These are phyloP conservation scores for Apostasia ramifera DNA, from an alignment of 106 monocot genomes.

Conservation along the genomic window DNA sequence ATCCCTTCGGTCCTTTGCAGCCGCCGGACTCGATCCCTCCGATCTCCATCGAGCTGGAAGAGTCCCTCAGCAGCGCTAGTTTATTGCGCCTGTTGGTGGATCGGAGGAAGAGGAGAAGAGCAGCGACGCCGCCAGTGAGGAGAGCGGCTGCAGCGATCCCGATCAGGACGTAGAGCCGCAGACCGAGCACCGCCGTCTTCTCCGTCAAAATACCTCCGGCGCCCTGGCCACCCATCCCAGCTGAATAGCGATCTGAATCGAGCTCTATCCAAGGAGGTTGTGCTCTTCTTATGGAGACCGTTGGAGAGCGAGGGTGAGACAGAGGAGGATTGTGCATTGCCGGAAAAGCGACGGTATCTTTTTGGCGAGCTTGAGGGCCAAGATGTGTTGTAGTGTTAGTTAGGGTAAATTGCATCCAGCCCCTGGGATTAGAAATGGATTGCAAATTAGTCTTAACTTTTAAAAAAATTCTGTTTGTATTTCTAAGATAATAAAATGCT, in stretches of 20 bases:
- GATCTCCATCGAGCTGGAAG: constrained; percentile 2
- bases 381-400: too few relatives aligned
- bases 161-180: constrained; percentile 22
- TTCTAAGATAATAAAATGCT: too few relatives aligned
- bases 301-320: neutral
- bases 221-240: neutral
- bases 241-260: neutral
- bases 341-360: constrained; percentile 5
- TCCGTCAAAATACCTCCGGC: constrained; percentile 5
- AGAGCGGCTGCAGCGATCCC: constrained; percentile 14
- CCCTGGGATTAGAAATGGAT: too few relatives aligned
- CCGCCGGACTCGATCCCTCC: constrained; percentile 2
- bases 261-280: neutral
- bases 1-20: constrained; percentile 4
- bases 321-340: neutral
- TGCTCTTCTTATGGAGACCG: neutral
- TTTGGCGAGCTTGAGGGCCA: too few relatives aligned
- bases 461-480: too few relatives aligned
- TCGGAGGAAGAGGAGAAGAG: constrained; percentile 13
- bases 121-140: constrained; percentile 3
- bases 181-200: constrained; percentile 21
- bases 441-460: too few relatives aligned
- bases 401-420: too few relatives aligned
- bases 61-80: constrained; percentile 11
- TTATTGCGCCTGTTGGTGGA: neutral